A percentile compares a stretch with the other conserved stretches of the same genome.
These are phyloP conservation scores for Zygoascus sp. DNA, from an alignment of 1,139 yeast genomes.

Conservation along the genomic window DNA sequence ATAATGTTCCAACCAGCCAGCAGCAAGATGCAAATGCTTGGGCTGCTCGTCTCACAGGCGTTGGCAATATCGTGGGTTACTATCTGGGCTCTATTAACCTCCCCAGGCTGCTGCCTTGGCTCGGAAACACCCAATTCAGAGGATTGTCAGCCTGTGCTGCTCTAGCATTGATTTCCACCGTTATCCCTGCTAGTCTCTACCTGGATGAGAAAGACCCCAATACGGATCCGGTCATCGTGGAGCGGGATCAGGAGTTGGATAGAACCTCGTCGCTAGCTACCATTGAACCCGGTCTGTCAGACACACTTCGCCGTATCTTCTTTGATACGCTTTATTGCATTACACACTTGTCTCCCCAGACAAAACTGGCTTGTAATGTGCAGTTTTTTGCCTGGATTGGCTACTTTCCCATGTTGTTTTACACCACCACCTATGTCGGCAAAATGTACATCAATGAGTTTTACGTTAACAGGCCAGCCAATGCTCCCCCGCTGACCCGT, in stretches of 20 bases:
- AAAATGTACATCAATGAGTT: slow-evolving; percentile 34
- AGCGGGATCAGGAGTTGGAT: not conserved
- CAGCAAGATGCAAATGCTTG: slow-evolving; percentile 61
- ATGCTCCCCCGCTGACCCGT: slow-evolving; percentile 20
- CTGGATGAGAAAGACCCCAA: slow-evolving; percentile 47
- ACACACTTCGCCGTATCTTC: slow-evolving; percentile 1
- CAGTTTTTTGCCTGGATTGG: slow-evolving; percentile 39
- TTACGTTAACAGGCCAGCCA: slow-evolving; percentile 18
- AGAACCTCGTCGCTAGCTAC: not conserved
- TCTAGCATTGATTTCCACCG: slow-evolving; percentile 39
- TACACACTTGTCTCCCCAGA: slow-evolving; percentile 29
- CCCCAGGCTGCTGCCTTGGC: slow-evolving; percentile 32
- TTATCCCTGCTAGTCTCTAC: slow-evolving; percentile 38
- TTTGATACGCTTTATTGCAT: slow-evolving; percentile 40
- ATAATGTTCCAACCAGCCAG: slow-evolving; percentile 49
- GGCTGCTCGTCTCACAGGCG: slow-evolving; percentile 67
- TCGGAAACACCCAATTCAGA: slow-evolving; percentile 50
- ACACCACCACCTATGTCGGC: slow-evolving; percentile 40
- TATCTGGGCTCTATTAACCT: slow-evolving; percentile 45
- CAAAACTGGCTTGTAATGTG: slow-evolving; percentile 31
- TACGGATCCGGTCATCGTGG: slow-evolving; percentile 32
- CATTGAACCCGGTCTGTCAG: not conserved
- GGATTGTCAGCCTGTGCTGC: slow-evolving; percentile 46
- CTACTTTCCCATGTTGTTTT: slow-evolving; percentile 37
- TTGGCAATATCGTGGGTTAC: slow-evolving; percentile 53